Conservation (phyloP, 1,284 basidiomycete species). For the Phlebopus sp. region DNA sequence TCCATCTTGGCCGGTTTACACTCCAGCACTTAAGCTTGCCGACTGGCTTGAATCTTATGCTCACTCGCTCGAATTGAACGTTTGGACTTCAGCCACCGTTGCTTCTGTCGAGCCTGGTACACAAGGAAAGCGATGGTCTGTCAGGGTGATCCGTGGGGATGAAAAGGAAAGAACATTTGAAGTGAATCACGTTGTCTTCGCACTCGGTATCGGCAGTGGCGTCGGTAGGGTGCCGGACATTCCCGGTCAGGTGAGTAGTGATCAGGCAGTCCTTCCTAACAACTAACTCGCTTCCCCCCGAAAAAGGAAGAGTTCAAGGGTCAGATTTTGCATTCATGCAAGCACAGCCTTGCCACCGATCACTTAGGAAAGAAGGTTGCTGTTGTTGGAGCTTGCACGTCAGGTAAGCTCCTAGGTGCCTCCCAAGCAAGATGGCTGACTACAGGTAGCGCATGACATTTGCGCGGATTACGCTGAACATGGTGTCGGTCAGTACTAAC, state of each 20-base stretch:
- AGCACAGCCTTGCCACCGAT: constrained; percentile 47
- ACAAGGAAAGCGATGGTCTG: constrained; percentile 38
- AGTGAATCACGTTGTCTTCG: constrained; percentile 39
- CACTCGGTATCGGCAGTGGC: constrained; percentile 43
- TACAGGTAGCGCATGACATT: constrained; percentile 27
- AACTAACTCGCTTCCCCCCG: constrained; percentile 13
- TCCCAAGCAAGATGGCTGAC: constrained; percentile 2
- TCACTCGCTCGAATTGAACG: constrained; percentile 43
- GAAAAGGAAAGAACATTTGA: constrained; percentile 33
- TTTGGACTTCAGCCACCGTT: constrained; percentile 42
- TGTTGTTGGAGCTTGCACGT: constrained; percentile 61
- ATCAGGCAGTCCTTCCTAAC: constrained; percentile 18
- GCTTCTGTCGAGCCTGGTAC: constrained; percentile 32
- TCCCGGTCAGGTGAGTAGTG: constrained; percentile 26
- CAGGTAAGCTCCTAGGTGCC: constrained; percentile 35
- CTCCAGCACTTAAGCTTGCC: constrained; percentile 39
- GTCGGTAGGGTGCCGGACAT: constrained; percentile 37
- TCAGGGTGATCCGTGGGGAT: constrained; percentile 33
- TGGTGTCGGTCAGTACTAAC: constrained; percentile 22
- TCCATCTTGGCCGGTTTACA: constrained; percentile 39
- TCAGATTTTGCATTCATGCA: constrained; percentile 51
- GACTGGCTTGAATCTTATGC: constrained; percentile 51
- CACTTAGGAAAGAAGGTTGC: constrained; percentile 58
- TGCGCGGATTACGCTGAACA: constrained; percentile 30
- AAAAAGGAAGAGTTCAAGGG: constrained; percentile 53